Percentiles rank a stretch among this genome's conserved stretches.
phyloP scores from a whole-genome alignment of 805 yeast species.

The Teunomyces stri region DNA sequence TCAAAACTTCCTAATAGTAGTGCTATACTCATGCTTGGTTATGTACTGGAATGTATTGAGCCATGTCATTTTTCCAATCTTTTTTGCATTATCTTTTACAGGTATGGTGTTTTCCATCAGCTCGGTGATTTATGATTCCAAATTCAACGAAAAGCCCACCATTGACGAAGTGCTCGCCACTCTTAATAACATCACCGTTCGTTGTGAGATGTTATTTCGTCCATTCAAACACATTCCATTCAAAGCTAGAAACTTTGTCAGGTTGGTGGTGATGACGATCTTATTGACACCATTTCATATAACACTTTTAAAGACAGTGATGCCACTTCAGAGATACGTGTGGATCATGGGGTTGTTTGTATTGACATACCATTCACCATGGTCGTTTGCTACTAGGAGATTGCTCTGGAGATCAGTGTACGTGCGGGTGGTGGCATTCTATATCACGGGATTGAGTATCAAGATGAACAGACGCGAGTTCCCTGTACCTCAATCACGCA shows the following conservation, averaged over 20 bases:
- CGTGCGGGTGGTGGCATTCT: conserved; percentile 34
- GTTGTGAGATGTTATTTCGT: conserved; percentile 40
- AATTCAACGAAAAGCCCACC: conserved; percentile 47
- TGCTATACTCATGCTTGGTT: conserved; percentile 36
- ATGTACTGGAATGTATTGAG: conserved; percentile 43
- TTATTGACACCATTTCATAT: conserved; percentile 46
- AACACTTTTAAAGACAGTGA: conserved; percentile 28
- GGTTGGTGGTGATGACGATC: conserved; percentile 27
- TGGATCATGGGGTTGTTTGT: conserved; percentile 37
- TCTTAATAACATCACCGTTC: conserved; percentile 42
- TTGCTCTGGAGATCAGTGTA: conserved; percentile 51
- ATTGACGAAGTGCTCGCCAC: conserved; percentile 51
- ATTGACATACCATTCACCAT: conserved; percentile 48
- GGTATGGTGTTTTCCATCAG: conserved; percentile 45
- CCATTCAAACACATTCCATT: conserved; percentile 37
- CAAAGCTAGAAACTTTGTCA: conserved; percentile 23
- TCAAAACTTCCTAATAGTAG: conserved; percentile 43
- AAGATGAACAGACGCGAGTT: conserved; percentile 7
- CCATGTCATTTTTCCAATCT: conserved; percentile 37
- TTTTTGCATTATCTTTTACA: conserved; percentile 35
- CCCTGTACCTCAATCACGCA: conserved; percentile 9
- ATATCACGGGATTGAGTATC: conserved; percentile 38
- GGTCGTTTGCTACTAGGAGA: conserved; percentile 44
- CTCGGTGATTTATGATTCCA: conserved; percentile 41
- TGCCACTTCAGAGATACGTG: conserved; percentile 32